Conservation (phyloP, 163 green algal species). For the Chlamydomonas reinhardtii region DNA sequence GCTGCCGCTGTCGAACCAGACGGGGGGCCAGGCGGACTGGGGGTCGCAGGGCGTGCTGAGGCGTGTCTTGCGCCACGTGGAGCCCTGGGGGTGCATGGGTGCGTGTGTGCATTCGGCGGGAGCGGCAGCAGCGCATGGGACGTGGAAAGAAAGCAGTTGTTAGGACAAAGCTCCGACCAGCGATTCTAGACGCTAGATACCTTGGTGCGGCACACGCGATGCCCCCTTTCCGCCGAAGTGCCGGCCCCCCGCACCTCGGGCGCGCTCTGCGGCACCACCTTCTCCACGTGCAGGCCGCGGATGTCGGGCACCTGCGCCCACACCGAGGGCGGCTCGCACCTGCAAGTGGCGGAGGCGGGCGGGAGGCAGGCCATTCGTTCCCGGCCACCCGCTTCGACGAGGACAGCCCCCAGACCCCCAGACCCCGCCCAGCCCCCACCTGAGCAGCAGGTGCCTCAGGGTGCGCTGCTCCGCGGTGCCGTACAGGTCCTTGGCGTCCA, state of each 20-base stretch:
- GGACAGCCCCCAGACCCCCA: too few species aligned
- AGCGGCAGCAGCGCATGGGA: background rate
- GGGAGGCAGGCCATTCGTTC: too few species aligned
- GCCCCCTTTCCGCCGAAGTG: background rate
- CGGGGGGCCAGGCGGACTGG: background rate
- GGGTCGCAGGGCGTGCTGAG: constrained; percentile 28
- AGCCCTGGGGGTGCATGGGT: constrained; percentile 14
- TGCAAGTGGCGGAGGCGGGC: background rate
- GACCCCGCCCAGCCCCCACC: background rate
- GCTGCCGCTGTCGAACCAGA: background rate
- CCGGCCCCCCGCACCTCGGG: constrained; percentile 45
- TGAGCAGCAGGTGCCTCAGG: constrained; percentile 67
- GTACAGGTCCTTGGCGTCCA: constrained; percentile 62
- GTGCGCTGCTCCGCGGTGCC: constrained; percentile 50
- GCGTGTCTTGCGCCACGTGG: constrained; percentile 50
- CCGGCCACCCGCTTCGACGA: too few species aligned
- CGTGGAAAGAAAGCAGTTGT: too few species aligned
- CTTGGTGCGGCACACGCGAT: too few species aligned
- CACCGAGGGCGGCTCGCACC: constrained; percentile 24
- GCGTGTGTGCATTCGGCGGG: background rate
- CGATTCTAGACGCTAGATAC: too few species aligned
- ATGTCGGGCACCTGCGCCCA: background rate
- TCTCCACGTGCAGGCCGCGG: constrained; percentile 12
- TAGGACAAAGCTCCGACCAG: too few species aligned
- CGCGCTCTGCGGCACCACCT: constrained; percentile 45